phyloP scores from a whole-genome alignment of 345 rosid genomes.

The Murraya paniculata region DNA sequence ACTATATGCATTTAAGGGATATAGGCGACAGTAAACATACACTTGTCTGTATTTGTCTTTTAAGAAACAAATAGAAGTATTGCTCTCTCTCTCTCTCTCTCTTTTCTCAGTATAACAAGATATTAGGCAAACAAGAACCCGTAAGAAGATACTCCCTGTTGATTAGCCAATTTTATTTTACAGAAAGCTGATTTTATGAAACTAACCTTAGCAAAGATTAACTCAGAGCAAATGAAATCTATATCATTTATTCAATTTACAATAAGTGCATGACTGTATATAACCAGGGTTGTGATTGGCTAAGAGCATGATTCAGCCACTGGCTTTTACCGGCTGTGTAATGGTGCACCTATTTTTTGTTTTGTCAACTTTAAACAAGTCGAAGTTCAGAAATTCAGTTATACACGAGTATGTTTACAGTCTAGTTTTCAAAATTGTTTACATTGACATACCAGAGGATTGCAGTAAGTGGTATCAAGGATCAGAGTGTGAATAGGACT shows the following conservation, averaged over 20 bases:
- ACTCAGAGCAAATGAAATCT: not conserved
- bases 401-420: not conserved
- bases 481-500: slow-evolving; percentile 67
- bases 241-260: not conserved
- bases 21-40: not conserved
- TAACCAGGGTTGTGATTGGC: not conserved
- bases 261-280: not conserved
- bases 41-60: not conserved
- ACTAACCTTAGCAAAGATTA: not conserved
- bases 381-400: not conserved
- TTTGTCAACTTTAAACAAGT: not conserved
- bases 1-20: not conserved
- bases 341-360: not conserved
- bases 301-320: not conserved
- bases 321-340: not conserved
- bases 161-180: not conserved
- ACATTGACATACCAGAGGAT: slow-evolving; percentile 63
- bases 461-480: slow-evolving; percentile 96
- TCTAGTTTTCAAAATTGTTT: not conserved
- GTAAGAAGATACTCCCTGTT: not conserved
- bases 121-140: not conserved
- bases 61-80: not conserved
- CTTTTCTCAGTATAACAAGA: not conserved
- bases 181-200: not conserved
- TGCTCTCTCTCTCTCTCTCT: not conserved